Evolutionary conservation across 331 rosid genomes (phyloP).

Genomic region (Quercus lobata): DNA sequence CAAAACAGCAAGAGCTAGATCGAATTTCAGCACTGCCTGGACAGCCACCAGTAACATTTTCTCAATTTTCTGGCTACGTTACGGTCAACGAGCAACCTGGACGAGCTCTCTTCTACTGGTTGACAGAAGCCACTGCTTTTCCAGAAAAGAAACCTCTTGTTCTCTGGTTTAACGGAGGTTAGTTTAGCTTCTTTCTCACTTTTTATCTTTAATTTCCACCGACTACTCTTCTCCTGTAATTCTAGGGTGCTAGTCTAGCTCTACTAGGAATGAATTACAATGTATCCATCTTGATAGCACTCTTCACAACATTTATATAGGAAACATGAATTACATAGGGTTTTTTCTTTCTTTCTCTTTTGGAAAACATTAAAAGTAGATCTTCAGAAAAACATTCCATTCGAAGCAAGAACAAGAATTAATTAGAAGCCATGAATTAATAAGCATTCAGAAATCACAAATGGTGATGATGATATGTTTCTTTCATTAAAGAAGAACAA

Average conservation of each 20-base stretch:
- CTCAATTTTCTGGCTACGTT: slow-evolving; percentile 78
- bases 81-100: slow-evolving; percentile 59
- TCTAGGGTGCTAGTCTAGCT: too few relatives aligned
- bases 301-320: too few relatives aligned
- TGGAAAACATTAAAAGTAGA: neutral
- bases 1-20: slow-evolving; percentile 49
- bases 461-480: slow-evolving; percentile 5
- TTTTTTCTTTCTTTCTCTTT: neutral
- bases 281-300: too few relatives aligned
- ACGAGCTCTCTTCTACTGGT: slow-evolving; percentile 86
- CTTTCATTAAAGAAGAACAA: neutral
- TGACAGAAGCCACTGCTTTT: slow-evolving; percentile 45
- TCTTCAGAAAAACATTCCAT: neutral
- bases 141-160: slow-evolving; percentile 59
- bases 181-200: neutral
- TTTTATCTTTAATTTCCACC: neutral
- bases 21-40: slow-evolving; percentile 66
- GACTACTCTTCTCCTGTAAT: too few relatives aligned
- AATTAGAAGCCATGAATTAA: neutral
- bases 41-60: slow-evolving; percentile 64
- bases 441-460: slow-evolving; percentile 11
- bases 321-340: too few relatives aligned
- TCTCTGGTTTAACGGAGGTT: slow-evolving; percentile 97
- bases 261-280: too few relatives aligned
- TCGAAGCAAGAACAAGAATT: neutral